These are phyloP conservation scores for Colletotrichum sp. DNA, from an alignment of 2,329 filamentous ascomycete species.

Conservation along the genomic window DNA sequence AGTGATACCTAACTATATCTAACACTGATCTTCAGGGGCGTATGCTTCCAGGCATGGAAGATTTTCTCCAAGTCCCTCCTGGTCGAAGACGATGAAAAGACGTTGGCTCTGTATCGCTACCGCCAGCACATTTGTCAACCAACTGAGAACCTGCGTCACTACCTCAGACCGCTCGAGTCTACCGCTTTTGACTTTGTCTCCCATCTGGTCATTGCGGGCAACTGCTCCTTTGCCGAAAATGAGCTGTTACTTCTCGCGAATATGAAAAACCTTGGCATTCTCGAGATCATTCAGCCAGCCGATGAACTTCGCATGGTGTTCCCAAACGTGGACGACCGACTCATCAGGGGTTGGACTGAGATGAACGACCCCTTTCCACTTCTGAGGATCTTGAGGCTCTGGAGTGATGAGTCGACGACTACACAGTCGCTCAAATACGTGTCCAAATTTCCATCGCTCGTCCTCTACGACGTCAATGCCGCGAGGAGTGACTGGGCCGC, in stretches of 20 bases:
- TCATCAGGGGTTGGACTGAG: constrained; percentile 51
- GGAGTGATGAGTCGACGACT: constrained; percentile 45
- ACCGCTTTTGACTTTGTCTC: constrained; percentile 42
- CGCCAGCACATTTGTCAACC: constrained; percentile 44
- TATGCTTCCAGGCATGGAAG: constrained; percentile 45
- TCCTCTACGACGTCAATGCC: constrained; percentile 47
- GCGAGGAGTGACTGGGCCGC: constrained; percentile 39
- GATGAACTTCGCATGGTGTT: constrained; percentile 32
- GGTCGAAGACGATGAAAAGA: constrained; percentile 35
- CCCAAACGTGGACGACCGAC: constrained; percentile 46
- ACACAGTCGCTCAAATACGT: constrained; percentile 44
- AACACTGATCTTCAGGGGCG: constrained; percentile 29
- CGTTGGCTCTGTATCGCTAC: constrained; percentile 41
- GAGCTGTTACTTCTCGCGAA: constrained; percentile 46
- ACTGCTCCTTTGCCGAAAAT: constrained; percentile 35
- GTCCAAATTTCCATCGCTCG: constrained; percentile 47
- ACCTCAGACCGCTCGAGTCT: constrained; percentile 41
- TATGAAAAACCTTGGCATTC: constrained; percentile 51
- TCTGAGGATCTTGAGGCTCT: constrained; percentile 51
- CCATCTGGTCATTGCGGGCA: constrained; percentile 43
- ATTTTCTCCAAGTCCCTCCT: constrained; percentile 39
- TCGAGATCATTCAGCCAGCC: constrained; percentile 49
- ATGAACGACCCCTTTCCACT: constrained; percentile 47
- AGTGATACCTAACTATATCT: not conserved
- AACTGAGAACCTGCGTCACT: constrained; percentile 35